Evolutionary conservation across 2,329 filamentous ascomycete species (phyloP).

Genomic region (Fusarium burgessii): DNA sequence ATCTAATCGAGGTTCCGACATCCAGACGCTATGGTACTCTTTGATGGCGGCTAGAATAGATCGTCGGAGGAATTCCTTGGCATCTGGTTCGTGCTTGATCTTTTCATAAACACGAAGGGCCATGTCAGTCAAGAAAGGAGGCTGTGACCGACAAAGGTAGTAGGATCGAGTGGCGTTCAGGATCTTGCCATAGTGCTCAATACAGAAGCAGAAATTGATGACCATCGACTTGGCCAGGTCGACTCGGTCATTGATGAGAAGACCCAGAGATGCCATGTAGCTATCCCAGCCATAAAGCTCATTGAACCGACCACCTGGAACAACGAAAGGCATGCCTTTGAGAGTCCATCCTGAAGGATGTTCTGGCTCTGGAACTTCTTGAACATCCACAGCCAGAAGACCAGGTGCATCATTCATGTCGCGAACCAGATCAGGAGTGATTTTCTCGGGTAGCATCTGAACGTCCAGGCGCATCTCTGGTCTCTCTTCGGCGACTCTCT

Average conservation of each 20-base stretch:
- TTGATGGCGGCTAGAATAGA: conserved; percentile 94
- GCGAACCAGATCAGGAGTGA: conserved; percentile 83
- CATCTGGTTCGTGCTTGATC: conserved; percentile 86
- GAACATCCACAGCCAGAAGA: conserved; percentile 89
- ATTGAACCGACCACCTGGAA: conserved; percentile 97
- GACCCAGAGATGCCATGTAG: conserved; percentile 95
- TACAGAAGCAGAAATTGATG: conserved; percentile 96
- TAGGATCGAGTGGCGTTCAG: conserved; percentile 97
- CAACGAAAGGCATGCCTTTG: conserved; percentile 91
- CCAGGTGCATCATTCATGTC: conserved; percentile 90
- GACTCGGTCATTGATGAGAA: conserved; percentile 85
- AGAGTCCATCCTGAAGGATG: conserved; percentile 75
- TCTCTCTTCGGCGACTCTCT: conserved; percentile 77
- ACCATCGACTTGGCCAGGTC: conserved; percentile 96
- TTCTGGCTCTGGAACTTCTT: conserved; percentile 73
- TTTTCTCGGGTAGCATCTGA: conserved; percentile 78
- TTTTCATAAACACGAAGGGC: conserved; percentile 91
- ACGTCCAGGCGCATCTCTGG: conserved; percentile 92
- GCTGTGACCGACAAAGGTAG: conserved; percentile 93
- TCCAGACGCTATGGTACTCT: conserved; percentile 94
- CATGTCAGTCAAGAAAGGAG: conserved; percentile 98
- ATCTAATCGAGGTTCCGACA: conserved; percentile 80
- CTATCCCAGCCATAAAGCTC: conserved; percentile 99
- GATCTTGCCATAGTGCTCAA: conserved; percentile 98
- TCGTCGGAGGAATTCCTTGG: conserved; percentile 82